phyloP scores from a whole-genome alignment of 1,139 yeast species.

The Protomyces macrosporus region DNA sequence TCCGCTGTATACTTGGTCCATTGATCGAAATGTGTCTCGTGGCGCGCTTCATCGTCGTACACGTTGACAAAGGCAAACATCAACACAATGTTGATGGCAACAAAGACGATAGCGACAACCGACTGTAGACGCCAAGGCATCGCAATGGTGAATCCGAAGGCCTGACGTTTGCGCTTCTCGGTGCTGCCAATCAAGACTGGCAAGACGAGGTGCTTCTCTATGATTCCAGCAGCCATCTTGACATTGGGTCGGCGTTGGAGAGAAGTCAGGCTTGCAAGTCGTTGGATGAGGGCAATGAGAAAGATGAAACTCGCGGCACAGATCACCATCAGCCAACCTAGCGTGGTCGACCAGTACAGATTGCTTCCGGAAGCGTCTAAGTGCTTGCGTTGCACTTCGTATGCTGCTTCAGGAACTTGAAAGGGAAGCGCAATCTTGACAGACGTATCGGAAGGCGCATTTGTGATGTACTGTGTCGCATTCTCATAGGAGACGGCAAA shows the following conservation, averaged over 20 bases:
- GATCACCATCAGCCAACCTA: neutral
- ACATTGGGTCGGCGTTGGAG: neutral
- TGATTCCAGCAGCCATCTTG: neutral
- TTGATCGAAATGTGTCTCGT: slow-evolving; percentile 29
- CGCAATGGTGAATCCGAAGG: slow-evolving; percentile 2
- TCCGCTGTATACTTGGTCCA: slow-evolving; percentile 46
- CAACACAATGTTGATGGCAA: slow-evolving; percentile 44
- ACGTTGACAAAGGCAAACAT: slow-evolving; percentile 9
- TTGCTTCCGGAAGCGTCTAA: neutral
- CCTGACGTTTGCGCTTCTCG: slow-evolving; percentile 7
- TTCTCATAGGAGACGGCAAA: neutral
- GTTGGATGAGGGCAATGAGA: neutral
- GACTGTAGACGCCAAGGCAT: slow-evolving; percentile 62
- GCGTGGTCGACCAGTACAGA: neutral
- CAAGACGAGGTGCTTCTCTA: slow-evolving; percentile 24
- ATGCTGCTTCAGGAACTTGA: neutral
- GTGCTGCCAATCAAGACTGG: slow-evolving; percentile 27
- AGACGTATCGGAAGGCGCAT: neutral
- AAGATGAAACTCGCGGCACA: neutral
- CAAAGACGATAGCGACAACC: slow-evolving; percentile 47
- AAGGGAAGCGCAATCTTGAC: neutral
- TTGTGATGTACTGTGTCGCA: neutral
- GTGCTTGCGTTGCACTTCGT: neutral
- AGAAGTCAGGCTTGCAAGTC: neutral
- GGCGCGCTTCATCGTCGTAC: slow-evolving; percentile 1